These are phyloP conservation scores for Penicillium sp. DNA, from an alignment of 2,329 filamentous ascomycete genomes.

Conservation along the genomic window DNA sequence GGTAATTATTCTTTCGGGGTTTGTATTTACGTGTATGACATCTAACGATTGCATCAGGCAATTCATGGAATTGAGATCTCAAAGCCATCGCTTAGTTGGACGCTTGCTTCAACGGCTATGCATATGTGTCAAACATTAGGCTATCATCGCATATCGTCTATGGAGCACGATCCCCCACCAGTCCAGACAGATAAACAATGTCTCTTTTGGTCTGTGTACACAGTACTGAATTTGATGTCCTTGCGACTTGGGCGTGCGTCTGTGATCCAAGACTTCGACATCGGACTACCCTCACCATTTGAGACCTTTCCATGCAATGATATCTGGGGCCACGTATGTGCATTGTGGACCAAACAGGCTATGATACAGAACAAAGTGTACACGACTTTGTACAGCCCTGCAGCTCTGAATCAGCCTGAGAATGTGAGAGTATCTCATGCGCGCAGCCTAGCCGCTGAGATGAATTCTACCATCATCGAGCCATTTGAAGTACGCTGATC, in stretches of 20 bases:
- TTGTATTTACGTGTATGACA: background rate
- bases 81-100: conserved; percentile 64
- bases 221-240: conserved; percentile 59
- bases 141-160: conserved; percentile 49
- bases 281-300: conserved; percentile 46
- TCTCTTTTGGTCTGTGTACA: conserved; percentile 62
- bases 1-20: conserved; percentile 34
- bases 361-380: conserved; percentile 62
- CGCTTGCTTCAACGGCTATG: conserved; percentile 60
- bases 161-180: conserved; percentile 23
- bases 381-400: conserved; percentile 53
- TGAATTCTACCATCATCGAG: conserved; percentile 29
- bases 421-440: conserved; percentile 29
- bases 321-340: conserved; percentile 50
- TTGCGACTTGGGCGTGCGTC: conserved; percentile 61
- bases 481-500: conserved; percentile 29
- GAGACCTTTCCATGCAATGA: conserved; percentile 13
- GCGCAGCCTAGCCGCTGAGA: conserved; percentile 27
- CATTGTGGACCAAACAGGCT: conserved; percentile 57
- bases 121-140: conserved; percentile 64
- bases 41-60: conserved; percentile 41
- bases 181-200: conserved; percentile 35
- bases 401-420: conserved; percentile 29
- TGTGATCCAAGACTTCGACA: conserved; percentile 61
- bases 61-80: conserved; percentile 64